Percentiles rank a stretch among this genome's conserved stretches.
Evolutionary conservation across 2,329 filamentous ascomycete genomes (phyloP).

Genomic region (Fusarium verticillioides): DNA sequence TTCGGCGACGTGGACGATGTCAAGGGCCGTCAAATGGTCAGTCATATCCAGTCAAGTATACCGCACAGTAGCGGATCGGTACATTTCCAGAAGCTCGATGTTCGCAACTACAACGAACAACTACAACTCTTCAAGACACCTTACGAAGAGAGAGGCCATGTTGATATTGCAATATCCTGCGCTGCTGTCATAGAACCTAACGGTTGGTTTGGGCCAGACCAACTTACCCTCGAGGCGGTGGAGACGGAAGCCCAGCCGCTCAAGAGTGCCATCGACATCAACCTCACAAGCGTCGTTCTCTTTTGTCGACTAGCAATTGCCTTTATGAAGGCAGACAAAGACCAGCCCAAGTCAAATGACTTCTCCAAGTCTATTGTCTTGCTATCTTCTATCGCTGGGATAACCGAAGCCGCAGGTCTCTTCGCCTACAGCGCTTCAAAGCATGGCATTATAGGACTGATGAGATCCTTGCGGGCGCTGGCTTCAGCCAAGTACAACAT

Average conservation of each 20-base stretch:
- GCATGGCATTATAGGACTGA: neutral
- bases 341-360: fast-evolving
- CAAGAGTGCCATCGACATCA: neutral
- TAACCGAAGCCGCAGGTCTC: neutral
- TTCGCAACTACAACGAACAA: neutral
- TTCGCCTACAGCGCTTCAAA: constrained; percentile 3
- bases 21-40: neutral
- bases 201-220: neutral
- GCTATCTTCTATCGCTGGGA: neutral
- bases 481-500: fast-evolving
- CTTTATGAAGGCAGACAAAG: neutral
- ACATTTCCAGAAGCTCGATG: neutral
- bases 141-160: neutral
- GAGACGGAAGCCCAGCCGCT: neutral
- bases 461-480: neutral
- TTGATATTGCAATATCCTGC: neutral
- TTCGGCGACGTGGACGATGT: neutral
- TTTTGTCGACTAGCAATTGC: neutral
- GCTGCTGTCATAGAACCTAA: neutral
- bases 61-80: neutral
- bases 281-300: neutral
- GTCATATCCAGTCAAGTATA: neutral
- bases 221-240: neutral
- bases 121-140: neutral
- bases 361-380: neutral